phyloP scores from a whole-genome alignment of 1,139 yeast species.

The Komagataea norvegica region DNA sequence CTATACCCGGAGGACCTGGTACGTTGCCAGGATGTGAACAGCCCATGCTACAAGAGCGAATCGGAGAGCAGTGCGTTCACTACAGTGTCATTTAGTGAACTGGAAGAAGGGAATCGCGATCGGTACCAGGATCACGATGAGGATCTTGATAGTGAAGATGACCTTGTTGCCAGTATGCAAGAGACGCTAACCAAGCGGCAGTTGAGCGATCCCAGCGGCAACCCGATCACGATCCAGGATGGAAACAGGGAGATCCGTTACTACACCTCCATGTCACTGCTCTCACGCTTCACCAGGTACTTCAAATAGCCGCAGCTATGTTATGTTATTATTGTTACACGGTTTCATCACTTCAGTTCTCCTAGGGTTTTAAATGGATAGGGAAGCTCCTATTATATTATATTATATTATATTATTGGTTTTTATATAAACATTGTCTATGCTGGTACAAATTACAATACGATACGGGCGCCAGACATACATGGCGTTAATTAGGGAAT shows the following conservation, averaged over 20 bases:
- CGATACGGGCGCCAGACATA: slow-evolving; percentile 4
- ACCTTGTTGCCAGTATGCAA: slow-evolving; percentile 23
- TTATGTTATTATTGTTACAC: background rate
- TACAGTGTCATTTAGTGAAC: slow-evolving; percentile 16
- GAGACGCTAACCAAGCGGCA: slow-evolving; percentile 19
- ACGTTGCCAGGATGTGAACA: slow-evolving; percentile 1
- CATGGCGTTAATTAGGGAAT: slow-evolving; percentile 1
- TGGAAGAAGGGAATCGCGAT: slow-evolving; percentile 10
- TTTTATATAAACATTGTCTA: no score
- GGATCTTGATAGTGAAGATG: slow-evolving; percentile 18
- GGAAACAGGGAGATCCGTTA: slow-evolving; percentile 14
- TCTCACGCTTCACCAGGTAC: slow-evolving; percentile 21
- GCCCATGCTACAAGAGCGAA: slow-evolving; percentile 15
- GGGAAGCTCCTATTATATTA: no score
- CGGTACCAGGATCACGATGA: slow-evolving; percentile 19
- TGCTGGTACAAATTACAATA: no score
- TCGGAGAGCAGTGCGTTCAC: slow-evolving; percentile 24
- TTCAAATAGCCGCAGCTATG: slow-evolving; percentile 17
- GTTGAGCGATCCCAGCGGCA: background rate
- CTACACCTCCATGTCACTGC: slow-evolving; percentile 23
- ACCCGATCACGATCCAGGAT: slow-evolving; percentile 1
- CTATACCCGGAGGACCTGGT: slow-evolving; percentile 40
- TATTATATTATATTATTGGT: no score
- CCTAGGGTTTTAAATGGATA: no score
- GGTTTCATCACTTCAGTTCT: no score